phyloP scores from a whole-genome alignment of 768 basidiomycete species.

The Gloeophyllum trabeum region DNA sequence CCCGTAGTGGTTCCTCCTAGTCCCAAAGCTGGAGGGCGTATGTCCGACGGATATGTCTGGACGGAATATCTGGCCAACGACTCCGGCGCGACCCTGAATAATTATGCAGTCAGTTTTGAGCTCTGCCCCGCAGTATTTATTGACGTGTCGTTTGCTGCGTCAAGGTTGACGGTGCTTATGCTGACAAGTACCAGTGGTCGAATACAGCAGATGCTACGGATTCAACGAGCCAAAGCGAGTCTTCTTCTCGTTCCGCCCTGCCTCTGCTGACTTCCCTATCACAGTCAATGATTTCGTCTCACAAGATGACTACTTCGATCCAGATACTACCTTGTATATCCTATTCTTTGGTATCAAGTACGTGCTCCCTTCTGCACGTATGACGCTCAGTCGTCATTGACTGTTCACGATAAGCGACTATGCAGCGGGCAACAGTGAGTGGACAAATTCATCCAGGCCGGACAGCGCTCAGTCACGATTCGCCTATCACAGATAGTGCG shows the following conservation, averaged over 20 bases:
- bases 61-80: constrained; percentile 31
- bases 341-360: constrained; percentile 48
- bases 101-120: constrained; percentile 32
- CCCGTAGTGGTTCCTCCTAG: constrained; percentile 29
- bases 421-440: constrained; percentile 28
- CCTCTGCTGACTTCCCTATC: background rate
- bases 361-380: too few relatives aligned
- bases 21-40: constrained; percentile 36
- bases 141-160: constrained; percentile 26
- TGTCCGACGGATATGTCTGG: constrained; percentile 41
- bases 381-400: background rate
- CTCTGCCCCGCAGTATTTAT: constrained; percentile 4
- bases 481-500: background rate
- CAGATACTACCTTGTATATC: constrained; percentile 35
- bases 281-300: constrained; percentile 30
- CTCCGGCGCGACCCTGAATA: constrained; percentile 29
- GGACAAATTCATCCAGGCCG: constrained; percentile 17
- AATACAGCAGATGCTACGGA: constrained; percentile 21
- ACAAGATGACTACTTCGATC: constrained; percentile 32
- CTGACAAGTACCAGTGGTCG: constrained; percentile 41
- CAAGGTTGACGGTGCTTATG: constrained; percentile 34
- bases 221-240: constrained; percentile 35
- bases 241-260: background rate
- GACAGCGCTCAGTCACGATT: background rate
- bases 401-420: background rate